These are phyloP conservation scores for Exophiala sp. DNA, from an alignment of 2,329 filamentous ascomycete species.

Conservation along the genomic window DNA sequence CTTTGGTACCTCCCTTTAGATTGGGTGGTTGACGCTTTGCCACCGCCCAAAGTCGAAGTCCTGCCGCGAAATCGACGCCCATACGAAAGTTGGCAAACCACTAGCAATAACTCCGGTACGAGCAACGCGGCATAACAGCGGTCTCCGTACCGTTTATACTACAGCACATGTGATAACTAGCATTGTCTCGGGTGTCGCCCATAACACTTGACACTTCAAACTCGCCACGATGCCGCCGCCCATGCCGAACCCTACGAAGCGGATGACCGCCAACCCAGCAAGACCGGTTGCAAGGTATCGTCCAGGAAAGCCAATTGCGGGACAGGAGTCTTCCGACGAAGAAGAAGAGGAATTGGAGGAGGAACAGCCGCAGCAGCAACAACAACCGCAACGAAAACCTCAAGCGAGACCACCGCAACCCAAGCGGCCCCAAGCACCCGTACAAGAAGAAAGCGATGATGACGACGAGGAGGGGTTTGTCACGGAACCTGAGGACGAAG, in stretches of 20 bases:
- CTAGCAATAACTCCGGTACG: too few relatives aligned
- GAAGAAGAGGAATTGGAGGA: conserved; percentile 53
- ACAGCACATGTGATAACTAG: too few relatives aligned
- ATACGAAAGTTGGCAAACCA: too few relatives aligned
- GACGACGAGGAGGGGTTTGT: conserved; percentile 55
- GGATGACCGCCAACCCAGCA: conserved; percentile 88
- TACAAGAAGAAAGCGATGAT: conserved; percentile 26
- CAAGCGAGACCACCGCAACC: conserved; percentile 38
- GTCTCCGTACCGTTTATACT: too few relatives aligned
- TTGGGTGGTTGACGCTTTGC: too few relatives aligned
- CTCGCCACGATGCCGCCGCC: conserved; percentile 38
- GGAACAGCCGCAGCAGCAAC: conserved; percentile 38
- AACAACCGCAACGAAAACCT: conserved; percentile 33
- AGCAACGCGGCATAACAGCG: too few relatives aligned
- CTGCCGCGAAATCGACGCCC: too few relatives aligned
- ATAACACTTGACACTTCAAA: too few relatives aligned
- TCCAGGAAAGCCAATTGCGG: conserved; percentile 65
- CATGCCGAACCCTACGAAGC: conserved; percentile 50
- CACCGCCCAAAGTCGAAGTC: too few relatives aligned
- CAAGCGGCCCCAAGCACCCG: conserved; percentile 12
- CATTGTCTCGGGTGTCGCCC: too few relatives aligned
- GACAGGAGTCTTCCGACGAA: conserved; percentile 44
- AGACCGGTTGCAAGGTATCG: conserved; percentile 70
- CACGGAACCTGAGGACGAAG: conserved; percentile 48
- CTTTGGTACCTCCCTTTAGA: too few relatives aligned